These are phyloP conservation scores for Cyberlindnera samutprakarnensis DNA, from an alignment of 805 yeast species.

Conservation along the genomic window DNA sequence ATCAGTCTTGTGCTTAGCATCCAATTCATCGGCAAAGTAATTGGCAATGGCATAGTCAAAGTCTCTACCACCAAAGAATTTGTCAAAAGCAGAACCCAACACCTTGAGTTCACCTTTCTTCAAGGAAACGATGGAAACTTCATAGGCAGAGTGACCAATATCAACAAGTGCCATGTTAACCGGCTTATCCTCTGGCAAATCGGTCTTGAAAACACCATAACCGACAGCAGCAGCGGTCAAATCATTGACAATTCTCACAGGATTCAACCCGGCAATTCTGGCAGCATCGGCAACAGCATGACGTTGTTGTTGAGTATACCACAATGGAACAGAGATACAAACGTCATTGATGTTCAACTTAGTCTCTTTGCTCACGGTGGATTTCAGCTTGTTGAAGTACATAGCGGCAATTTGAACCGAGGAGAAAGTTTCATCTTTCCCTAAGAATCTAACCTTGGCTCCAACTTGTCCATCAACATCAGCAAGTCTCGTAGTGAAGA, in stretches of 20 bases:
- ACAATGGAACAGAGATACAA: constrained; percentile 90
- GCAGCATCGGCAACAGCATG: constrained; percentile 95
- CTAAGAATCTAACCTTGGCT: constrained; percentile 78
- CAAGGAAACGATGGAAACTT: constrained; percentile 82
- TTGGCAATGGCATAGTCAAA: constrained; percentile 90
- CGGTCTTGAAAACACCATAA: constrained; percentile 97
- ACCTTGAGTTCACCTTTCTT: constrained; percentile 95
- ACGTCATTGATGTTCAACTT: constrained; percentile 74
- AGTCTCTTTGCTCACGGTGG: constrained; percentile 73
- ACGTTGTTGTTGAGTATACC: constrained; percentile 97
- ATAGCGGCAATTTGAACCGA: constrained; percentile 90
- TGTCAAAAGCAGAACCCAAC: constrained; percentile 86
- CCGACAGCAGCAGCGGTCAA: constrained; percentile 98
- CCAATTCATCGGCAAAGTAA: constrained; percentile 91
- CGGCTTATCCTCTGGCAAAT: constrained; percentile 90
- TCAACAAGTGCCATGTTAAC: constrained; percentile 90
- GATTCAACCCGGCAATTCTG: constrained; percentile 92
- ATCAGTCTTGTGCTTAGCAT: constrained; percentile 87
- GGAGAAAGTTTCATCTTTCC: constrained; percentile 70
- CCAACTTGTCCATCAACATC: constrained; percentile 74
- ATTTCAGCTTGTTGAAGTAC: constrained; percentile 89
- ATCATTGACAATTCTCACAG: constrained; percentile 96
- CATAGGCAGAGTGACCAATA: constrained; percentile 94
- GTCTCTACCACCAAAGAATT: constrained; percentile 98
- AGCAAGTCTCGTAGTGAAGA: constrained; percentile 63